Base-by-base conservation (phyloP, 2,329 filamentous ascomycete genomes). In the Neonectria neomacrospora region DNA sequence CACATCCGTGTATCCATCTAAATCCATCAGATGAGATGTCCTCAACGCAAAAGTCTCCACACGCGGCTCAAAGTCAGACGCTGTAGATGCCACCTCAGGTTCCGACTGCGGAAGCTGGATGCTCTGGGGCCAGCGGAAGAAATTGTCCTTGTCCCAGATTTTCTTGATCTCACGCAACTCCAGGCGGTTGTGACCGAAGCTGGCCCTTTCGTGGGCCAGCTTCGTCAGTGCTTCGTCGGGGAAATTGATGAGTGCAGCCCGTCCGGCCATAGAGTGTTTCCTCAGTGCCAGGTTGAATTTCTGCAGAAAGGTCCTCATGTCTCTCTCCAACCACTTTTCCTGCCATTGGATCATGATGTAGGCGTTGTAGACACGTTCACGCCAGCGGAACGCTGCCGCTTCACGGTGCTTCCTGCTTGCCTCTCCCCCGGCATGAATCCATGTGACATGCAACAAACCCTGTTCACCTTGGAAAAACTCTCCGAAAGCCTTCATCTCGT, bases 231-330 rank as follows among this genome's bases (percentile, higher is more conserved):
- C 54, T 0, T 37, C 23, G 56, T 77, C 73, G 0, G 76, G 68
- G 39, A 79, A 78, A 52, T 76, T 76, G 55, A 78, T 37, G 22
- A 73, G 77, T 3, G 68, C 59, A 0, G 75, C 76, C 6, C 63
- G 51, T 3, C 57, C 44, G 0, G 52, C 59, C 9, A 76, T 45
- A 0, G 76, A 73, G 20, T 65, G 63, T 1, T 58, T 50, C 10
- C 59, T 60, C 16, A 78, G 14, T 2, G 45, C 60, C 10, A 64
- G 11, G 48, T 74, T 76, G 42, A 77, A 66, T 16, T 44, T 60
- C 3, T 10, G 9, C 30, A 76, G 28, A 30, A 72, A 69, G 0
- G 39, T 22, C 10, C 69, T 62, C 73, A 78, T 76, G 32, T 76
- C 67, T 11, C 39, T 45, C 60, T 77, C 76, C 8, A 79, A 9